These are phyloP conservation scores for Fusarium agapanthi DNA, from an alignment of 2,329 filamentous ascomycete species.

Conservation along the genomic window DNA sequence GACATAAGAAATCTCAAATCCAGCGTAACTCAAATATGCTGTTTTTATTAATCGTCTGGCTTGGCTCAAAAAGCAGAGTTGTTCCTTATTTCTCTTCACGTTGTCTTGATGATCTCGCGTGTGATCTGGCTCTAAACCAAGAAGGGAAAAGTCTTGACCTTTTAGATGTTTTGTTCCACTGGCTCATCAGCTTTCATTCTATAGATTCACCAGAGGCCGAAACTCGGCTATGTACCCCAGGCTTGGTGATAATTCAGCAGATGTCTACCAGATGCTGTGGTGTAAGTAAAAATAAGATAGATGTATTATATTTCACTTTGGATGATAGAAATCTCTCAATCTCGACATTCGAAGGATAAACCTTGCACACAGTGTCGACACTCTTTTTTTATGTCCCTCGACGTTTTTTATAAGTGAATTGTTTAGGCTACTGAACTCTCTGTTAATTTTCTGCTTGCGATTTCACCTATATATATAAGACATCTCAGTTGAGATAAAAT, in stretches of 20 bases:
- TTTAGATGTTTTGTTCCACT: not conserved
- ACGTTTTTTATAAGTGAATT: fast-evolving
- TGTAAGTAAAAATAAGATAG: not conserved
- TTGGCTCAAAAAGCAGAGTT: fast-evolving
- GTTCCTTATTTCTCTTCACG: fast-evolving
- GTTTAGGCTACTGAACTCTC: fast-evolving
- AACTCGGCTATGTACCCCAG: not conserved
- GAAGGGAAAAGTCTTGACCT: not conserved
- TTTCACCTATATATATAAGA: too few species aligned
- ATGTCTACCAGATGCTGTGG: not conserved
- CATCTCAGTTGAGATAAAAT: too few species aligned
- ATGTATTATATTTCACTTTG: not conserved
- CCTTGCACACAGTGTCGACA: fast-evolving
- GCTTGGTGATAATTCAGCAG: not conserved
- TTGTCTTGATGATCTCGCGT: not conserved
- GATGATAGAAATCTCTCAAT: too few species aligned
- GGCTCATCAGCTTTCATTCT: not conserved
- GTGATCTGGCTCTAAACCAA: not conserved
- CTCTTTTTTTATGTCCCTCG: not conserved
- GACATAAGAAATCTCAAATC: fast-evolving
- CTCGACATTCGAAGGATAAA: too few species aligned
- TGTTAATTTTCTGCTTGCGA: too few species aligned
- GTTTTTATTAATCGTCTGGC: fast-evolving
- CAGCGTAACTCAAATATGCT: fast-evolving
- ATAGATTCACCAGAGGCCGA: too few species aligned